Evolutionary conservation across 768 basidiomycete species (phyloP).

Genomic region (Boletus barrowsii): DNA sequence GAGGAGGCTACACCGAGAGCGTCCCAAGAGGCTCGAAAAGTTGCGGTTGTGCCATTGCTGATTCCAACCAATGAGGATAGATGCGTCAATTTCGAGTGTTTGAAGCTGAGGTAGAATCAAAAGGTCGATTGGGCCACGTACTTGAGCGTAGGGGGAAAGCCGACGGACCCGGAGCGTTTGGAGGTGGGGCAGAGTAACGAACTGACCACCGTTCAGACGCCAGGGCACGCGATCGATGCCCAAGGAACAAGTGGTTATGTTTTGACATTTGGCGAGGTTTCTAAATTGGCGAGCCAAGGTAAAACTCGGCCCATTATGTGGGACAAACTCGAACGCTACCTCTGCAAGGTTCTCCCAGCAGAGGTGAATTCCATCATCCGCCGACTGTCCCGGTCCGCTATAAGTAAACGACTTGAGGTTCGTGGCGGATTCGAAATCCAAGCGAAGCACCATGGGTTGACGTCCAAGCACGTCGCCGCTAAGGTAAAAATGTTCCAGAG

Average conservation of each 20-base stretch:
- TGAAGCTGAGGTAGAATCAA: conserved; percentile 19
- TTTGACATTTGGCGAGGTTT: conserved; percentile 12
- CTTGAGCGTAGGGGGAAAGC: neutral
- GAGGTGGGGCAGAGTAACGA: conserved; percentile 10
- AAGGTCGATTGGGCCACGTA: conserved; percentile 1
- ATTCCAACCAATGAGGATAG: neutral
- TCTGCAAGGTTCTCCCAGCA: conserved; percentile 14
- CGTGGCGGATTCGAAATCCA: conserved; percentile 9
- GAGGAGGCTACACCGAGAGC: conserved; percentile 13
- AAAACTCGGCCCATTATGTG: neutral
- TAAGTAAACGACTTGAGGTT: conserved; percentile 18
- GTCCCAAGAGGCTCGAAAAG: conserved; percentile 15
- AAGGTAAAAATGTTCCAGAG: conserved; percentile 13
- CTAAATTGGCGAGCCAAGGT: conserved; percentile 4
- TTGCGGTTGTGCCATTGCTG: conserved; percentile 4
- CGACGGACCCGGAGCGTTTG: conserved; percentile 17
- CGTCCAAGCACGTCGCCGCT: neutral
- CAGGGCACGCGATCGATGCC: conserved; percentile 8
- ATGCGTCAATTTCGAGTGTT: conserved; percentile 19
- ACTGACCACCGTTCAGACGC: neutral
- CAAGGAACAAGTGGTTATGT: conserved; percentile 20
- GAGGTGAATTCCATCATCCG: conserved; percentile 1
- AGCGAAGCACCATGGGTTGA: neutral
- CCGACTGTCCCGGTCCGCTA: neutral
- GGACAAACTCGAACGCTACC: conserved; percentile 10